These are phyloP conservation scores for Suillus decipiens DNA, from an alignment of 768 basidiomycete genomes.

Conservation along the genomic window DNA sequence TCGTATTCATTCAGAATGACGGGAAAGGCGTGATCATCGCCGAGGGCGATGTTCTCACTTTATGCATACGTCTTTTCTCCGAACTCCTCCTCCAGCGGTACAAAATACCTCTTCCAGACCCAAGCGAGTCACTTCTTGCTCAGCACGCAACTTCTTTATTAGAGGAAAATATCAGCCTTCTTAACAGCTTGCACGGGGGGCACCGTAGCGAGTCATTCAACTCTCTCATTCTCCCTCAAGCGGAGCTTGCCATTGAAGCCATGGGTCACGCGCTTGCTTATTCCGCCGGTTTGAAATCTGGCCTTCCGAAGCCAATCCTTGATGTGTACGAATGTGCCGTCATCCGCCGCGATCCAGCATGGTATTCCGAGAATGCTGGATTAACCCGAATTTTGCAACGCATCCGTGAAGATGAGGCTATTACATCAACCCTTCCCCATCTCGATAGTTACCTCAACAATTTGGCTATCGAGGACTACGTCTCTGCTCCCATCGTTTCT, in stretches of 20 bases:
- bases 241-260: conserved; percentile 54
- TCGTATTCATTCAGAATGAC: conserved; percentile 33
- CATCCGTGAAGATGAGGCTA: conserved; percentile 46
- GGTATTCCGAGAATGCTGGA: conserved; percentile 57
- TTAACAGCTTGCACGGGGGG: conserved; percentile 33
- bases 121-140: conserved; percentile 52
- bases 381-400: conserved; percentile 51
- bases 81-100: conserved; percentile 62
- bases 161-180: conserved; percentile 46
- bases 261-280: conserved; percentile 66
- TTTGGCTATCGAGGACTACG: conserved; percentile 50
- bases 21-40: conserved; percentile 56
- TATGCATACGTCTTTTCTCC: conserved; percentile 57
- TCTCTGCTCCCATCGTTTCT: conserved; percentile 55
- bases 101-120: conserved; percentile 45
- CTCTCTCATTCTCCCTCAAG: conserved; percentile 56
- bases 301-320: conserved; percentile 49
- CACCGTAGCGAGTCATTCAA: conserved; percentile 48
- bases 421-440: conserved; percentile 45
- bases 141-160: conserved; percentile 48
- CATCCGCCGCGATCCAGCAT: conserved; percentile 55
- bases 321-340: conserved; percentile 57
- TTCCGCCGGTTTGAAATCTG: conserved; percentile 47
- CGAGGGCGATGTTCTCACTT: conserved; percentile 54
- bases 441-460: conserved; percentile 42